Percentiles rank a stretch among this genome's conserved stretches.
Evolutionary conservation across 495 filamentous ascomycete genomes (phyloP).

Genomic region (Aspergillus mulundensis): DNA sequence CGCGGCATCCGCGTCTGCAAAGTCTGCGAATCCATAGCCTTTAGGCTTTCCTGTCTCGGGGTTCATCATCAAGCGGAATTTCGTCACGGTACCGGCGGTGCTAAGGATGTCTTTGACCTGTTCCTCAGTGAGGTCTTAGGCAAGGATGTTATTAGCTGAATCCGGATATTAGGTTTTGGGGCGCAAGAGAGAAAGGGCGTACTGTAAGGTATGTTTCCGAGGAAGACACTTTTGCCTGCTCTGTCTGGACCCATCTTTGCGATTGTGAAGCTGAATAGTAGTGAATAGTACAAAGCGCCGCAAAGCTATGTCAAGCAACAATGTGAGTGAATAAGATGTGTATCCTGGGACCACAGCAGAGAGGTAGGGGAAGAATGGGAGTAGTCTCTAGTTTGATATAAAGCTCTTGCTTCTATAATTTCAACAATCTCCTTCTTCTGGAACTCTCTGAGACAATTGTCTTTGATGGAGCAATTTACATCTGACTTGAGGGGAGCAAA

Average conservation of each 20-base stretch:
- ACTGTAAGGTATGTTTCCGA: slow-evolving; percentile 78
- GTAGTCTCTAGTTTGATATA: not conserved
- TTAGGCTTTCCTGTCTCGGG: slow-evolving; percentile 92
- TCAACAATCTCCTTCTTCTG: not conserved
- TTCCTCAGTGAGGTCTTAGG: slow-evolving; percentile 82
- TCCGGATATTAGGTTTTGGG: not conserved
- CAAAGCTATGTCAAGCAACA: not conserved
- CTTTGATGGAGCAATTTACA: not conserved
- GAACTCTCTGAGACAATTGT: not conserved
- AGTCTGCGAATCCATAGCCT: slow-evolving; percentile 95
- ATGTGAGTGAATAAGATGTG: not conserved
- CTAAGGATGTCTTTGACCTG: slow-evolving; percentile 89
- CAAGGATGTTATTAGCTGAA: not conserved
- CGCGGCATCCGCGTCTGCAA: slow-evolving; percentile 82
- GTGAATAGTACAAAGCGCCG: not conserved
- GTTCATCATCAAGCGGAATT: slow-evolving; percentile 93
- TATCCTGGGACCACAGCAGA: not conserved
- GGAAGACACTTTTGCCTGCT: slow-evolving; percentile 66
- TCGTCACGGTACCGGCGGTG: slow-evolving; percentile 80
- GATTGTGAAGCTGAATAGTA: slow-evolving; percentile 6
- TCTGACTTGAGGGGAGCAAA: not conserved
- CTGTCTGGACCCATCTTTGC: slow-evolving; percentile 53
- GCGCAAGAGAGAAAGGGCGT: slow-evolving; percentile 10
- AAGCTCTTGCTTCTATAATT: not conserved
- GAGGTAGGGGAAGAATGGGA: not conserved